Evolutionary conservation across 148 eudicot genomes (phyloP), one percentile per base, ranked within the genome.

Genomic region (Salicornia ramosissima): DNA sequence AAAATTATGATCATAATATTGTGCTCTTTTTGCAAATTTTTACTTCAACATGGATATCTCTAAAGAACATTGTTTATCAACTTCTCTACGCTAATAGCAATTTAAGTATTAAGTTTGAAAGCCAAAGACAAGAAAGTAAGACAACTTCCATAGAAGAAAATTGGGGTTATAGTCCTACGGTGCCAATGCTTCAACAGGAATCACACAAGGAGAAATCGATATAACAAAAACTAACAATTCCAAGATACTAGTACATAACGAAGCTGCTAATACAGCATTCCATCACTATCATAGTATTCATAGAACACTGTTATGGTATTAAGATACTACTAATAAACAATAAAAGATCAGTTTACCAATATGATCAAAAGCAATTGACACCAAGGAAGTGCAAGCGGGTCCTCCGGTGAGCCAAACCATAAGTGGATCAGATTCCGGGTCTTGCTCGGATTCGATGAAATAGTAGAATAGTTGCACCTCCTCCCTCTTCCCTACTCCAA

Each of bases 361-460:
- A 63, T 63, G 66, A 22, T 63, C 66, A 40, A 63, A 63, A 24
- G 40, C 39, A 0, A 63, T 63, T 39, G 66, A 25, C 39, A 49
- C 39, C 10, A 63, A 10, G 30, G 66, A 63, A 12, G 66, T 63
- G 66, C 66, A 63, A 63, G 49, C 66, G 24, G 66, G 66, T 22
- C 66, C 66, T 63, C 66, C 66, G 24, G 66, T 63, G 47, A 63
- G 66, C 66, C 66, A 63, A 39, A 63, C 30, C 66, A 63, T 63
- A 39, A 63, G 19, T 13, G 66, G 66, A 24, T 63, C 66, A 10
- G 66, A 39, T 63, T 40, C 50, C 50, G 66, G 66, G 66, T 40
- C 30, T 63, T 8, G 66, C 10, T 63, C 49, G 2, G 66, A 63
- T 30, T 63, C 66, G 2, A 63, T 40, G 14, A 63, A 42, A 19